Percentiles rank a stretch among this genome's conserved stretches.
These are phyloP conservation scores for Penicillium daleae DNA, from an alignment of 495 filamentous ascomycete genomes.

Conservation along the genomic window DNA sequence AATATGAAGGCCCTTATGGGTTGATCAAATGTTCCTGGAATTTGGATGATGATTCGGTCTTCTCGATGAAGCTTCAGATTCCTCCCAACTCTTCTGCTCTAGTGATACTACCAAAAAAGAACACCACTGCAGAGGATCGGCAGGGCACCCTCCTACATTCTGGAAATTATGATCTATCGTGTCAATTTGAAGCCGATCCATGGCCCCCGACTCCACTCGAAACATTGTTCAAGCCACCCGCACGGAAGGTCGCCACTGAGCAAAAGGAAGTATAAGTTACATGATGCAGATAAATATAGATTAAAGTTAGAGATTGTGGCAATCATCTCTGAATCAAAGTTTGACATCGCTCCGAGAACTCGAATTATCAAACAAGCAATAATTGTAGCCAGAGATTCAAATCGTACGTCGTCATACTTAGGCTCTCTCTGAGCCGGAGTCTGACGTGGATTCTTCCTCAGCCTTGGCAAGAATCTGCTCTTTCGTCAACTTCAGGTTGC, in stretches of 20 bases:
- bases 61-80: slow-evolving; percentile 7
- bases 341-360: neutral
- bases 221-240: slow-evolving; percentile 2
- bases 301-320: neutral
- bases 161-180: neutral
- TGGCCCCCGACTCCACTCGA: slow-evolving; percentile 1
- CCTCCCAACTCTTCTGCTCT: slow-evolving; percentile 5
- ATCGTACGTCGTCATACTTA: too few relatives aligned
- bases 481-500: slow-evolving; percentile 49
- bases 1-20: slow-evolving; percentile 7
- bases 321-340: neutral
- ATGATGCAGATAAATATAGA: neutral
- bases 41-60: neutral
- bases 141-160: neutral
- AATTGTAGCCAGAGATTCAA: neutral
- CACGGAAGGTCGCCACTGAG: neutral
- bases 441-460: slow-evolving; percentile 22
- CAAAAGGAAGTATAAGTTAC: neutral
- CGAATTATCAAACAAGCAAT: neutral
- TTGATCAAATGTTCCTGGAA: slow-evolving; percentile 7
- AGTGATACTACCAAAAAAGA: slow-evolving; percentile 4
- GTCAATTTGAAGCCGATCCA: neutral
- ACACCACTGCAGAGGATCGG: neutral
- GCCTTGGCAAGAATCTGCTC: slow-evolving; percentile 51
- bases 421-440: neutral